Evolutionary conservation across 225 moss, liverwort and hornwort genomes (phyloP).

Genomic region (Sphagnum contortum): DNA sequence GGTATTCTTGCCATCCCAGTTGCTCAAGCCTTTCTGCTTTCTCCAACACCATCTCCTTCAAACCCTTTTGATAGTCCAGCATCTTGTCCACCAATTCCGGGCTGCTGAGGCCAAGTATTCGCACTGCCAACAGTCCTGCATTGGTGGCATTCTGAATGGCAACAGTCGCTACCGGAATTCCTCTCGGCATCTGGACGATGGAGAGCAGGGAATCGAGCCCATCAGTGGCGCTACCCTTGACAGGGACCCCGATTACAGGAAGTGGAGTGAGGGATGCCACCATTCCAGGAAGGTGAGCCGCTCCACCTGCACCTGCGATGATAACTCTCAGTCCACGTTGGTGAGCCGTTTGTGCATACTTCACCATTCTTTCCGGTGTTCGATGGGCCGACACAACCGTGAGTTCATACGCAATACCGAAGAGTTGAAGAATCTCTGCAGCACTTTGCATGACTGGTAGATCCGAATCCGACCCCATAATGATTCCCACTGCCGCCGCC

Average conservation of each 20-base stretch:
- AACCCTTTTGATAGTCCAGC: conserved; percentile 54
- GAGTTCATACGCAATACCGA: conserved; percentile 59
- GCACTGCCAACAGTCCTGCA: conserved; percentile 79
- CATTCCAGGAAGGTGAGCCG: conserved; percentile 93
- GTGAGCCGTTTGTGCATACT: conserved; percentile 70
- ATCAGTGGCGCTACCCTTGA: conserved; percentile 83
- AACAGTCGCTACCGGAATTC: conserved; percentile 88
- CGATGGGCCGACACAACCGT: conserved; percentile 93
- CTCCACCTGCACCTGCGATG: conserved; percentile 91
- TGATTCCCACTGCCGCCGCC: conserved; percentile 54
- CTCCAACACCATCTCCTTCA: conserved; percentile 65
- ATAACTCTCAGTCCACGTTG: conserved; percentile 78
- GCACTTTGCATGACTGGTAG: conserved; percentile 85
- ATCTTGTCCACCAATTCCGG: conserved; percentile 49
- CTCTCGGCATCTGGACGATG: conserved; percentile 92
- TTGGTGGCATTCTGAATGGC: conserved; percentile 95
- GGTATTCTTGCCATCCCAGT: conserved; percentile 62
- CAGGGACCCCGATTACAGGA: conserved; percentile 93
- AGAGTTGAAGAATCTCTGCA: conserved; percentile 68
- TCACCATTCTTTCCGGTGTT: conserved; percentile 92
- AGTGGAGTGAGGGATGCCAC: conserved; percentile 86
- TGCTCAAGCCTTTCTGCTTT: conserved; percentile 68
- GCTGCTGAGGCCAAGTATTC: conserved; percentile 60
- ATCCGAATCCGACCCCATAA: conserved; percentile 96
- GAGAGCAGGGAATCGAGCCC: conserved; percentile 88